These are phyloP conservation scores for Pochonia chlamydosporia DNA, from an alignment of 2,329 filamentous ascomycete species.

Conservation along the genomic window DNA sequence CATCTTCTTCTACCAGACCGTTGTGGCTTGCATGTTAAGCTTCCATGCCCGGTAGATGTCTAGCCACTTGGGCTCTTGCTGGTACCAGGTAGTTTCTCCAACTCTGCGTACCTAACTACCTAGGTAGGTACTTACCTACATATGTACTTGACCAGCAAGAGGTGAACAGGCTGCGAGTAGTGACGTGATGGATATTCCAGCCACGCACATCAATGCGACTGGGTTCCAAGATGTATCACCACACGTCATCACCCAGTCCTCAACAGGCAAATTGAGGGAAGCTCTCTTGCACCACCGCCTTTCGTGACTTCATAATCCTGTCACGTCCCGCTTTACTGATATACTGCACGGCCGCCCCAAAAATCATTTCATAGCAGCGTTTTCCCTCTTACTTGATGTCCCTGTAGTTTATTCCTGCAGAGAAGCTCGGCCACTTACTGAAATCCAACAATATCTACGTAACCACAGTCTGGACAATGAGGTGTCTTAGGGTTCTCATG, in stretches of 20 bases:
- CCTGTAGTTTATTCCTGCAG: neutral
- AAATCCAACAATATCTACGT: neutral
- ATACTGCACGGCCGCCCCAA: no score
- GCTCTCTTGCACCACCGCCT: neutral
- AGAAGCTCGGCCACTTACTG: no score
- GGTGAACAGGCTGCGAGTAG: neutral
- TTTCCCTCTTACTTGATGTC: no score
- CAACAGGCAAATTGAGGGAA: neutral
- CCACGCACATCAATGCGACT: neutral
- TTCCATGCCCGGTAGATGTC: no score
- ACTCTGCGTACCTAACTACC: neutral
- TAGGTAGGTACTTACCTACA: neutral
- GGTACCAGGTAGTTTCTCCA: no score
- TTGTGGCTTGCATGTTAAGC: no score
- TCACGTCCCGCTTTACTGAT: no score
- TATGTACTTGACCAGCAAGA: neutral
- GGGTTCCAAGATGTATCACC: neutral
- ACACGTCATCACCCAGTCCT: neutral
- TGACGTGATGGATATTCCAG: constrained; percentile 14
- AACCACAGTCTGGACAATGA: constrained; percentile 55
- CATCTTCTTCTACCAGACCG: no score
- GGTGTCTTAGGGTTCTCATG: constrained; percentile 64
- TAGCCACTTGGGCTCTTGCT: no score
- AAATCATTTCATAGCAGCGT: no score
- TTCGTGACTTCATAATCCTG: no score